These are phyloP conservation scores for Canavalia gladiata DNA, from an alignment of 306 rosid genomes.

Conservation along the genomic window DNA sequence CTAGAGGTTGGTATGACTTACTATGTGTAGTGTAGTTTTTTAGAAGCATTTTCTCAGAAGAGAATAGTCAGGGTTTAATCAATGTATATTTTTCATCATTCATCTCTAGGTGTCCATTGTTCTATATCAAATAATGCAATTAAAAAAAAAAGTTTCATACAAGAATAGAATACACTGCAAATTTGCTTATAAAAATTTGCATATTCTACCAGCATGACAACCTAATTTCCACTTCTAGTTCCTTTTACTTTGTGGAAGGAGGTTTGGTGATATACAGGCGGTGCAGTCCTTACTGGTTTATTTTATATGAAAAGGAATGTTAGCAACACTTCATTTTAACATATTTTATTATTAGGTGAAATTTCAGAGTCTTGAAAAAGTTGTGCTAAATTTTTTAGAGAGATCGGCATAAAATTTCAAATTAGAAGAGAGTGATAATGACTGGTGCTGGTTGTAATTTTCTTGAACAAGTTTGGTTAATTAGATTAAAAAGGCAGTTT, in stretches of 20 bases:
- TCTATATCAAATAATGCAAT: constrained; percentile 32
- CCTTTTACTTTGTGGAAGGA: background rate
- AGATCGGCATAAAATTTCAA: background rate
- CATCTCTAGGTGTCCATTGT: constrained; percentile 24
- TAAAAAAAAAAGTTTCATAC: background rate
- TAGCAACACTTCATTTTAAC: background rate
- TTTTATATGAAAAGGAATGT: background rate
- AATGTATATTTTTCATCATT: constrained; percentile 20
- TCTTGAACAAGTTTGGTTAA: background rate
- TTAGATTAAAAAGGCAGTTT: background rate
- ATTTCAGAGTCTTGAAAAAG: background rate
- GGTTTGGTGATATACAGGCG: background rate
- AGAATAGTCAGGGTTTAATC: constrained; percentile 18
- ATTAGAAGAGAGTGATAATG: background rate
- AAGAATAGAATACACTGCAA: constrained; percentile 19
- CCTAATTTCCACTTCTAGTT: background rate
- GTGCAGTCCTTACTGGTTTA: background rate
- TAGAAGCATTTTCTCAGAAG: background rate
- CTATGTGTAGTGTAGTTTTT: constrained; percentile 53
- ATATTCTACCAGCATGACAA: background rate
- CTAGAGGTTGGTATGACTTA: constrained; percentile 80
- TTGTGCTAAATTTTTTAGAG: background rate
- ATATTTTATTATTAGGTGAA: background rate
- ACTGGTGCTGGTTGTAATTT: background rate
- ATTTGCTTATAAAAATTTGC: background rate